Evolutionary conservation across 257 asterid species (phyloP), one percentile per base, ranked within the genome.

Genomic region (Thymus quinquecostatus): DNA sequence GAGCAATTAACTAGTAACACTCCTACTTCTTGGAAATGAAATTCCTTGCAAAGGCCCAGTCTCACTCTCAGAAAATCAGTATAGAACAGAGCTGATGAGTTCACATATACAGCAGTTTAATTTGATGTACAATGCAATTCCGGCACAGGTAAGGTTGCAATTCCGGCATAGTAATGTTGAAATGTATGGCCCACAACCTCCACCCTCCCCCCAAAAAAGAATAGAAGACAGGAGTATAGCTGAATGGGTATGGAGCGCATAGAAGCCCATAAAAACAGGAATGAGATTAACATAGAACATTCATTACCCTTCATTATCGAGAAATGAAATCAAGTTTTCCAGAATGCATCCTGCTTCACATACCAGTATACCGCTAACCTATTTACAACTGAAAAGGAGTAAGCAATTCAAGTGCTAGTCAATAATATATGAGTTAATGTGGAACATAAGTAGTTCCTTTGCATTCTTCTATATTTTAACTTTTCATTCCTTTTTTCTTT

Each of bases 301-400:
- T 38, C 34, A 60, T 80, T 82, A 93, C 97, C 99, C 97, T 84
- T 86, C 87, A 70, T 80, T 79, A 79, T 94, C 97, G 67, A 94
- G 96, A 83, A 89, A 91, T 49, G 96, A 77, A 56, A 84, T 91
- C 87, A 94, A 89, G 79, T 89, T 94, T 83, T 94, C 99, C 84
- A 94, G 85, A 80, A 94, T 91, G 95, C 99, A 91, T 78, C 99
- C 99, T 66, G 99, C 97, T 82, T 91, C 99, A 75, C 99, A 94
- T 68, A 94, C 97, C 86, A 94, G 85, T 80, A 88, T 77, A 68
- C 97, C 97, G 61, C 97, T 89, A 80, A 71, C 94, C 98, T 94
- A 63, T 71, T 79, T 69, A 63, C 32, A 77, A 73, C 69, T 64
- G 40, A 66, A 75, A 78, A 69, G 33, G 41, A 56, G 68, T 82